Conservation (phyloP, 768 basidiomycete species). For the Crepidotus variabilis region DNA sequence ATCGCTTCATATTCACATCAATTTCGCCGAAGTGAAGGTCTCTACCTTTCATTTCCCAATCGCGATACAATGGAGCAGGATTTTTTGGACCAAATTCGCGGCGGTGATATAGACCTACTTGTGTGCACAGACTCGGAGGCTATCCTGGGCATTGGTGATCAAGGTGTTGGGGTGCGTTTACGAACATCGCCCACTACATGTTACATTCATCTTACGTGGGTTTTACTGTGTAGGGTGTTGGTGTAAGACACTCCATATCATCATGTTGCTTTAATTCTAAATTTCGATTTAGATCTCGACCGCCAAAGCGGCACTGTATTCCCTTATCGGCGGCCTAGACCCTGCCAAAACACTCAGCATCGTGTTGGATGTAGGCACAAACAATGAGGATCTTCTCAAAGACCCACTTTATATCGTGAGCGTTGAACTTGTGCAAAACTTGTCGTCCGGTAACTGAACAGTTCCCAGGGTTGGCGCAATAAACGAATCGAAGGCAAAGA, state of each 20-base stretch:
- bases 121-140: constrained; percentile 85
- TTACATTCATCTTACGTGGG: constrained; percentile 56
- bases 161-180: constrained; percentile 57
- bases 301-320: constrained; percentile 78
- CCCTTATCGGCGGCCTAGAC: constrained; percentile 67
- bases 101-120: constrained; percentile 66
- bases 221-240: constrained; percentile 53
- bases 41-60: constrained; percentile 64
- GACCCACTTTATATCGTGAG: constrained; percentile 67
- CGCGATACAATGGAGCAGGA: constrained; percentile 71
- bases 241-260: not conserved
- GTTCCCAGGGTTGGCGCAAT: constrained; percentile 64
- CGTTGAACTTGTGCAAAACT: constrained; percentile 6
- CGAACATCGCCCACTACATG: too few relatives aligned
- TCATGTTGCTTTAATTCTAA: not conserved
- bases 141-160: constrained; percentile 69
- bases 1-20: constrained; percentile 83
- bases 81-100: constrained; percentile 64
- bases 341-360: constrained; percentile 57
- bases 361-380: constrained; percentile 73
- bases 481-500: constrained; percentile 65
- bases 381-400: constrained; percentile 59
- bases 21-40: constrained; percentile 74
- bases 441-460: not conserved
- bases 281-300: constrained; percentile 51